phyloP scores from a whole-genome alignment of 768 basidiomycete genomes.

The Termitomyces sp. region DNA sequence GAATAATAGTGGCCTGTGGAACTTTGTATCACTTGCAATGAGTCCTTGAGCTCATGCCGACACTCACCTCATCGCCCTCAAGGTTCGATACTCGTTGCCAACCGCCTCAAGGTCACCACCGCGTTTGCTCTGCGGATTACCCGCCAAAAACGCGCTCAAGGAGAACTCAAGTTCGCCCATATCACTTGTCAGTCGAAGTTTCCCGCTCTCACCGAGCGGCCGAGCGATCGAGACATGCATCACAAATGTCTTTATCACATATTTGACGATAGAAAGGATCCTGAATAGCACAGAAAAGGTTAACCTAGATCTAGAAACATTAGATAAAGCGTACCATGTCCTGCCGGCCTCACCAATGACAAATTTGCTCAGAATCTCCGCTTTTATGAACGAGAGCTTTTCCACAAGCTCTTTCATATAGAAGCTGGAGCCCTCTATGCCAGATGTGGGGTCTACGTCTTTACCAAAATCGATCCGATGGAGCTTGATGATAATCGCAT shows the following conservation, averaged over 20 bases:
- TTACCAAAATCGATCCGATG: constrained; percentile 85
- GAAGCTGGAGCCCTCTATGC: constrained; percentile 65
- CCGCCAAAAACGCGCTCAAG: constrained; percentile 71
- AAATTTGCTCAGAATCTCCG: constrained; percentile 71
- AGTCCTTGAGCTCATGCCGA: not conserved
- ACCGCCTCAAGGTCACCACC: constrained; percentile 67
- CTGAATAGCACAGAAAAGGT: constrained; percentile 28
- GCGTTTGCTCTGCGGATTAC: constrained; percentile 53
- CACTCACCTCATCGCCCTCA: constrained; percentile 82
- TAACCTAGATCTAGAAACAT: not conserved
- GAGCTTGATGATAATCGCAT: constrained; percentile 73
- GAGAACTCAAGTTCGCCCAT: constrained; percentile 97
- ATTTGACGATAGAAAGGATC: constrained; percentile 65
- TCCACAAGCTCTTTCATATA: constrained; percentile 94
- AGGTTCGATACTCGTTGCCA: constrained; percentile 82
- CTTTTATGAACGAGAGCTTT: constrained; percentile 78
- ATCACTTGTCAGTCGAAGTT: constrained; percentile 91
- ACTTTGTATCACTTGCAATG: constrained; percentile 1
- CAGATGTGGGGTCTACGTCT: constrained; percentile 59
- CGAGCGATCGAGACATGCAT: constrained; percentile 91
- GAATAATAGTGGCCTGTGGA: constrained; percentile 78
- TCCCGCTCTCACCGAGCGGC: constrained; percentile 89
- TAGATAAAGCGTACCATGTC: constrained; percentile 58
- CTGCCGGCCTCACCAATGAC: constrained; percentile 65
- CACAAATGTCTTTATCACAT: constrained; percentile 83